Evolutionary conservation across 176 grass and related monocot species (phyloP).

Genomic region (Juncus inflexus): DNA sequence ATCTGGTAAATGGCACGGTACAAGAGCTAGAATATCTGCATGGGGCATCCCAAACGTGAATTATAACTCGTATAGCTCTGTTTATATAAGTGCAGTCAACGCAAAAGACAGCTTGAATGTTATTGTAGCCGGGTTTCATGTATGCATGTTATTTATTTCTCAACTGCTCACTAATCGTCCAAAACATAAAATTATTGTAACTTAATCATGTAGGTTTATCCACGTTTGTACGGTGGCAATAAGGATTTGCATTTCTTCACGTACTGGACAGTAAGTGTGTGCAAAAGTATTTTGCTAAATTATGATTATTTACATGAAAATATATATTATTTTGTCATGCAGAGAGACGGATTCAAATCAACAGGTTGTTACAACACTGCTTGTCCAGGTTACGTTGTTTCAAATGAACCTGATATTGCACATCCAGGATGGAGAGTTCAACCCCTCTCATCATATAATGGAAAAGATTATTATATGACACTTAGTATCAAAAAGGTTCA

Average conservation of each 20-base stretch:
- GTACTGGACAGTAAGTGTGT: not conserved
- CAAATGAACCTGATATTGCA: not conserved
- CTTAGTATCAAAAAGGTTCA: conserved; percentile 15
- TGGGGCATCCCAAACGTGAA: conserved; percentile 13
- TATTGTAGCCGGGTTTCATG: conserved; percentile 11
- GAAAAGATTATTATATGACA: conserved; percentile 15
- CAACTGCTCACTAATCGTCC: too few species aligned
- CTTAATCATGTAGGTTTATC: conserved; percentile 9
- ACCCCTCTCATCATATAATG: not conserved
- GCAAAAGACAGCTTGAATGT: not conserved
- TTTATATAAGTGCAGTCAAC: not conserved
- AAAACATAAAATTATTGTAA: too few species aligned
- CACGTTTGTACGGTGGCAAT: conserved; percentile 13
- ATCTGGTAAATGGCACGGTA: not conserved
- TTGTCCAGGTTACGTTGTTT: conserved; percentile 18
- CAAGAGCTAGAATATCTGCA: conserved; percentile 10
- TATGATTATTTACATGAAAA: not conserved
- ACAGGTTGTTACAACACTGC: conserved; percentile 2
- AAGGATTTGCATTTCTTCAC: conserved; percentile 11
- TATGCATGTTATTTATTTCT: not conserved
- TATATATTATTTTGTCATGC: not conserved
- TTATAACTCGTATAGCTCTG: conserved; percentile 2
- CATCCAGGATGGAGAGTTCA: not conserved
- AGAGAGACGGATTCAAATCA: not conserved
- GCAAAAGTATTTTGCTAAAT: not conserved